Conservation (phyloP, 345 rosid species). For the Anastatica hierochuntica region DNA sequence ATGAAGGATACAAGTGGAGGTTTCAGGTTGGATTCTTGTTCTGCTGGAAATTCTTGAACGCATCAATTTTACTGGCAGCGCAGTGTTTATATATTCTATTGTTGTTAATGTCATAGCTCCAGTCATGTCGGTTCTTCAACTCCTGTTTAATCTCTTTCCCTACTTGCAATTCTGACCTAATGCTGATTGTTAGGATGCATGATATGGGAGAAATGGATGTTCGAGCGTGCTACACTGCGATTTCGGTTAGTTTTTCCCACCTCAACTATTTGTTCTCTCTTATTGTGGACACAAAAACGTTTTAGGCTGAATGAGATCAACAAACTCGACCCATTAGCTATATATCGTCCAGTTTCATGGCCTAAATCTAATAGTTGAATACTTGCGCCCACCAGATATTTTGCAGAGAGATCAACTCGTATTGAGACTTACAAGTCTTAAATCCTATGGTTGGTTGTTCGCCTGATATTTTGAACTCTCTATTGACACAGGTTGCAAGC, state of each 20-base stretch:
- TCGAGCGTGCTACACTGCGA: constrained; percentile 94
- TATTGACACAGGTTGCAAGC: constrained; percentile 62
- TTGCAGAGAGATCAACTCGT: not conserved
- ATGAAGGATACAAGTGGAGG: constrained; percentile 81
- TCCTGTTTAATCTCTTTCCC: too few species aligned
- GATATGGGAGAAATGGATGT: constrained; percentile 91
- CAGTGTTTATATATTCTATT: too few species aligned
- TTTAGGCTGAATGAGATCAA: not conserved
- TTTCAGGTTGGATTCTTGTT: constrained; percentile 51
- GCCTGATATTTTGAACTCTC: constrained; percentile 3
- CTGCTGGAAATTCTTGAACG: not conserved
- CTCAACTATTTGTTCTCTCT: not conserved
- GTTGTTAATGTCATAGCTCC: too few species aligned
- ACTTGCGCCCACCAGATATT: not conserved
- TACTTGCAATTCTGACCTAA: constrained; percentile 5
- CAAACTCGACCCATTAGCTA: constrained; percentile 4
- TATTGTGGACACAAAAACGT: not conserved
- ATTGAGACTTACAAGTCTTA: too few species aligned
- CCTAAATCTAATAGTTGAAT: not conserved
- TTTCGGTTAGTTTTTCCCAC: constrained; percentile 46
- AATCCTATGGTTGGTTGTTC: not conserved
- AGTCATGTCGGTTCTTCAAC: too few species aligned
- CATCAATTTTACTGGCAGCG: too few species aligned
- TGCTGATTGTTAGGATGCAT: constrained; percentile 63
- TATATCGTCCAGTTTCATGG: not conserved